A percentile compares a stretch with the other conserved stretches of the same genome.
These are phyloP conservation scores for Phyllosticta citribraziliensis DNA, from an alignment of 2,329 filamentous ascomycete genomes.

Conservation along the genomic window DNA sequence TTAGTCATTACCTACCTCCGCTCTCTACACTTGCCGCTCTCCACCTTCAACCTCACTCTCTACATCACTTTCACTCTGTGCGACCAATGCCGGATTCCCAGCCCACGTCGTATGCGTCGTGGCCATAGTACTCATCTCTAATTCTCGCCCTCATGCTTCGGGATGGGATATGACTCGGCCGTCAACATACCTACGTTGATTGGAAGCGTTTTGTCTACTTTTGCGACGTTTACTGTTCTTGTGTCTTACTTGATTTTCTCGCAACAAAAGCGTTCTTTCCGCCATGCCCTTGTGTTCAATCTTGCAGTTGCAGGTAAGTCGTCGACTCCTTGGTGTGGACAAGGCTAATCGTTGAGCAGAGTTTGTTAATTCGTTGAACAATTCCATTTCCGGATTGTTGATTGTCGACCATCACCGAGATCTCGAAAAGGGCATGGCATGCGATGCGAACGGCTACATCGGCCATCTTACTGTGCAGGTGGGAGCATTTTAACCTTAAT, in stretches of 20 bases:
- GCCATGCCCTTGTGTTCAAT: slow-evolving; percentile 18
- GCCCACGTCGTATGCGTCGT: background rate
- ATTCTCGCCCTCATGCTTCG: background rate
- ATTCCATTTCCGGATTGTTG: slow-evolving; percentile 32
- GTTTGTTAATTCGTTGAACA: slow-evolving; percentile 35
- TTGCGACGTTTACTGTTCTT: slow-evolving; percentile 14
- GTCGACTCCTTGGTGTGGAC: background rate
- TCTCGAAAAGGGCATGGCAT: slow-evolving; percentile 24
- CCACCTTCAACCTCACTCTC: background rate
- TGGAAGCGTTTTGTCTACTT: slow-evolving; percentile 17
- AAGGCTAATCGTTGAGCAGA: slow-evolving; percentile 21
- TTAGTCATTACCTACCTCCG: background rate
- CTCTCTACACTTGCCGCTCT: background rate
- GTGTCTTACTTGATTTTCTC: slow-evolving; percentile 15
- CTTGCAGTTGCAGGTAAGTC: slow-evolving; percentile 17
- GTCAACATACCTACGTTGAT: slow-evolving; percentile 15
- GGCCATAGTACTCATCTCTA: background rate
- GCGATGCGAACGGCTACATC: slow-evolving; percentile 35
- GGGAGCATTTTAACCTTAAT: background rate
- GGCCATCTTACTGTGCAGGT: slow-evolving; percentile 39
- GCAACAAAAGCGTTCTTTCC: slow-evolving; percentile 16
- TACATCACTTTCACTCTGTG: background rate
- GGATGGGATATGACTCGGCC: slow-evolving; percentile 8
- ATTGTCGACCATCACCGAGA: slow-evolving; percentile 20
- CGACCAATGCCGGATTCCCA: background rate